Base-by-base conservation (phyloP, 2,329 filamentous ascomycete genomes). In the Sclerotinia borealis region DNA sequence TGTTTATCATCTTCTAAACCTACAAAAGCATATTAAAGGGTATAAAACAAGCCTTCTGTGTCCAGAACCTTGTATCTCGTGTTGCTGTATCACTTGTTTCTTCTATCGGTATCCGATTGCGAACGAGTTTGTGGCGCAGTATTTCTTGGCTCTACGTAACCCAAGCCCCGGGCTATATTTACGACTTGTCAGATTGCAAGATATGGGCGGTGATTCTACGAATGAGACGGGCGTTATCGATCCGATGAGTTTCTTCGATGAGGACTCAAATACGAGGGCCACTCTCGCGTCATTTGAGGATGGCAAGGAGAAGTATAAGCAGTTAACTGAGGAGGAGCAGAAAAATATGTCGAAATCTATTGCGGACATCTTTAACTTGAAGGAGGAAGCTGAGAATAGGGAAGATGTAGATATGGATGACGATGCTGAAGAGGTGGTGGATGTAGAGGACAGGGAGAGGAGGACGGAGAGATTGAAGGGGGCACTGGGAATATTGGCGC, bases 401-500 rank as follows among this genome's bases (percentile, higher is more conserved):
- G 62, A 64, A 54, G 63, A 68, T 10, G 56, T 49, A 50, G 62
- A 49, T 7, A 54, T 67, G 15, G 64, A 67, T 37, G 69, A 69
- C 31, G 66, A 67, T 10, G 71, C 65, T 31, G 68, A 70, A n/a
- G 60, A 59, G 36, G 66, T 64, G 19, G 63, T 73, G n/a, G 70
- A 74, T 59, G 31, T 70, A 10, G 70, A 70, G 54, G 72, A 73
- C 61, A 71, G 69, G 47, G 36, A 58, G 36, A 67, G 56, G 56
- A 70, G 71, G 63, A 73, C 67, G n/a, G 68, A 69, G 47, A 69
- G 63, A 48, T 59, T 75, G 59, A 72, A 65, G 54, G 63, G 54
- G 13, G 64, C 67, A 9, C 52, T 70, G 25, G 48, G 66, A 13
- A 59, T 61, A 7, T 49, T 75, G 41, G 68, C 76, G 54, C 69